phyloP scores from a whole-genome alignment of 441 rosid genomes.

The Pelargonium australe region DNA sequence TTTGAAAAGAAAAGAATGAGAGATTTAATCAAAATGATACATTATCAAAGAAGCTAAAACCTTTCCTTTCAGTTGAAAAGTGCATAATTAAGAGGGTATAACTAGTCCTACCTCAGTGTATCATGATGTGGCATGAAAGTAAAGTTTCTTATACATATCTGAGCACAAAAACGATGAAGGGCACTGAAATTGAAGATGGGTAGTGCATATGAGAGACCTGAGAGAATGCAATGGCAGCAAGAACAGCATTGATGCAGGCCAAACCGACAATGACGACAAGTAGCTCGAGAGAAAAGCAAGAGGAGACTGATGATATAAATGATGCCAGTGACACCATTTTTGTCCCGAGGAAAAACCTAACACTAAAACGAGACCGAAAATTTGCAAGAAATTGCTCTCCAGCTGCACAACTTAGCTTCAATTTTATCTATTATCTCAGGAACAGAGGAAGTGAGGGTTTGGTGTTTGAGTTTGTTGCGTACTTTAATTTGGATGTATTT shows the following conservation, averaged over 20 bases:
- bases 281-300: conserved; percentile 29
- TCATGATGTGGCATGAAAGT: neutral
- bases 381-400: neutral
- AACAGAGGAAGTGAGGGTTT: neutral
- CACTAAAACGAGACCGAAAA: neutral
- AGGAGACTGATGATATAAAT: neutral
- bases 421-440: neutral
- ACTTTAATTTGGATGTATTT: neutral
- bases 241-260: conserved; percentile 31
- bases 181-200: neutral
- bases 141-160: neutral
- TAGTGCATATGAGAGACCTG: conserved; percentile 23
- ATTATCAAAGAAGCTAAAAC: no score
- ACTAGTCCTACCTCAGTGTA: no score
- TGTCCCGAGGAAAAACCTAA: neutral
- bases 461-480: neutral
- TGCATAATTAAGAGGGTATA: no score
- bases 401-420: neutral
- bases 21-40: no score
- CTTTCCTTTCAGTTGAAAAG: no score
- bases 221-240: conserved; percentile 35
- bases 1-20: no score
- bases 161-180: neutral
- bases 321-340: neutral
- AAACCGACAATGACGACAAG: conserved; percentile 31